Evolutionary conservation across 345 rosid genomes (phyloP).

Genomic region (Trapa bicornis): DNA sequence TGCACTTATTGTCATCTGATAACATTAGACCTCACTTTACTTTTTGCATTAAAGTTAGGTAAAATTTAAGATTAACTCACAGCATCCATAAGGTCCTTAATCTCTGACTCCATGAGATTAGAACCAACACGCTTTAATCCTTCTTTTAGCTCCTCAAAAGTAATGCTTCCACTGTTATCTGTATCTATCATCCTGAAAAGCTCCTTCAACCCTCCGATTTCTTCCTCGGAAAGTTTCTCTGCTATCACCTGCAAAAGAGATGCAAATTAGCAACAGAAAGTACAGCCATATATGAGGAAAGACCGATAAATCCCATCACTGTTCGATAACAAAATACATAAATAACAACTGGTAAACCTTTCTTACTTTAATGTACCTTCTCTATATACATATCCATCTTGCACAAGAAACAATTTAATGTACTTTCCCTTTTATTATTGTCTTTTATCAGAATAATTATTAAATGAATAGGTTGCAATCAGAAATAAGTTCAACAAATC

Average conservation of each 20-base stretch:
- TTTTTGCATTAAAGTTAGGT: background rate
- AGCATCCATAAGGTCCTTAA: constrained; percentile 86
- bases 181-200: constrained; percentile 91
- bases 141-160: constrained; percentile 76
- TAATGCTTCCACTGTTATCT: constrained; percentile 82
- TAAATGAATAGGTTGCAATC: background rate
- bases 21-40: background rate
- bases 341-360: background rate
- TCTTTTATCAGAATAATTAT: background rate
- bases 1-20: constrained; percentile 19
- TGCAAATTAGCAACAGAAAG: background rate
- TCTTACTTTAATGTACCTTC: background rate
- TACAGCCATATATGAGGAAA: background rate
- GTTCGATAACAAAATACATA: background rate
- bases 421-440: background rate
- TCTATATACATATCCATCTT: background rate
- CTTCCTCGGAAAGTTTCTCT: constrained; percentile 96
- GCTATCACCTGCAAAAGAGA: constrained; percentile 64
- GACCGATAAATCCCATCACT: background rate
- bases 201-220: constrained; percentile 90
- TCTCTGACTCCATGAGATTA: constrained; percentile 79
- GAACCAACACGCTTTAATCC: constrained; percentile 85
- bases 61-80: constrained; percentile 22
- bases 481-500: background rate
- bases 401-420: background rate